Percentiles rank a stretch among this genome's conserved stretches.
Evolutionary conservation across 805 yeast genomes (phyloP).

Genomic region (Sugiyamaella floridensis): DNA sequence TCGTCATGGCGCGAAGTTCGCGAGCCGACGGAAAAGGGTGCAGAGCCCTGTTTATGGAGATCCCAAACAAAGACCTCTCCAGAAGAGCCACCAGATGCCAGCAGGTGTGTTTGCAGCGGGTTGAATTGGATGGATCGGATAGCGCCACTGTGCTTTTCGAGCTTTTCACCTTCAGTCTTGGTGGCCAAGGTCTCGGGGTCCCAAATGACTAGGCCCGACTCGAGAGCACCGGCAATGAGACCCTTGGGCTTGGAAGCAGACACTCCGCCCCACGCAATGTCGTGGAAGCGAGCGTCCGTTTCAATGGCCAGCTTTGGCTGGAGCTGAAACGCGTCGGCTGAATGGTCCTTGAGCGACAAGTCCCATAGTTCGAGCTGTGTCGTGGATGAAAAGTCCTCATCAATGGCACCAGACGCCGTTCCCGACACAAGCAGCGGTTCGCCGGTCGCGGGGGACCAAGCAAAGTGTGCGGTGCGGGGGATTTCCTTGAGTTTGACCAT

Average conservation of each 20-base stretch:
- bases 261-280: conserved; percentile 74
- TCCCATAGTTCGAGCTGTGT: conserved; percentile 79
- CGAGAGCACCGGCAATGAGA: conserved; percentile 81
- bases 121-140: conserved; percentile 73
- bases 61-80: conserved; percentile 94
- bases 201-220: conserved; percentile 81
- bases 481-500: conserved; percentile 85
- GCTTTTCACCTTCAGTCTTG: conserved; percentile 45
- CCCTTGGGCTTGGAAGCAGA: conserved; percentile 44
- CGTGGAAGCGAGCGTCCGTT: conserved; percentile 61
- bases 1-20: conserved; percentile 71
- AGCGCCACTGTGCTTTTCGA: conserved; percentile 57
- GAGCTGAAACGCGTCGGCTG: conserved; percentile 25
- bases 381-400: conserved; percentile 72
- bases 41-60: conserved; percentile 44
- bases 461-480: conserved; percentile 84
- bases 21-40: conserved; percentile 59
- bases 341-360: conserved; percentile 35
- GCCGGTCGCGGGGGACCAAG: conserved; percentile 74
- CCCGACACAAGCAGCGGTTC: conserved; percentile 82
- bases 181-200: conserved; percentile 46
- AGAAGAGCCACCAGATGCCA: conserved; percentile 83
- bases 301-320: conserved; percentile 41
- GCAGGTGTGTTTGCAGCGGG: conserved; percentile 58
- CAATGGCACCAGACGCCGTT: conserved; percentile 93